Evolutionary conservation across 441 rosid genomes (phyloP).

Genomic region (Cnidoscolus chayamansa): DNA sequence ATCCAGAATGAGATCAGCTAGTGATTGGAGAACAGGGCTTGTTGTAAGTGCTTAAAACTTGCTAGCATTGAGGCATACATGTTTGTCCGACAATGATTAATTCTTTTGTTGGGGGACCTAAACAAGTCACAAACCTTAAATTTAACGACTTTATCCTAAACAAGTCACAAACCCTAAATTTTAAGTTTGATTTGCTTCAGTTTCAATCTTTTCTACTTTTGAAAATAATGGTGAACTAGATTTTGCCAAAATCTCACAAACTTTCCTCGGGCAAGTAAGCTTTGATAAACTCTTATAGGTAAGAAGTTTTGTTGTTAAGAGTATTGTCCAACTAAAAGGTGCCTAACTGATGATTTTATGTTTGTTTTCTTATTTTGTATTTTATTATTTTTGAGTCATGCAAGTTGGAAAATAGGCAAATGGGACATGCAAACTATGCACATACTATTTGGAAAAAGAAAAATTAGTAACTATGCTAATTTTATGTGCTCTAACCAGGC

Average conservation of each 20-base stretch:
- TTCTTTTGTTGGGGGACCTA: neutral
- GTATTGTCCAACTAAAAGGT: neutral
- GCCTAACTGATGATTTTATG: neutral
- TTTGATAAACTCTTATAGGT: neutral
- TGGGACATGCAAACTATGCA: neutral
- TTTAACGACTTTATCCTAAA: neutral
- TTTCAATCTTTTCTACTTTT: neutral
- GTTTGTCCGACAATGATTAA: slow-evolving; percentile 4
- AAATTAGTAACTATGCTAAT: neutral
- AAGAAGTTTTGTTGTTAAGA: neutral
- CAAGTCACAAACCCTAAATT: neutral
- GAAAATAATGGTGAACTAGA: neutral
- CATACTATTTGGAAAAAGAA: neutral
- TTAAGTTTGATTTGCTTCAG: neutral
- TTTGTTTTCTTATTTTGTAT: neutral
- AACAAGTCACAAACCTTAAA: neutral
- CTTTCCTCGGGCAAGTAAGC: neutral
- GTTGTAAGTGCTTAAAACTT: slow-evolving; percentile 58
- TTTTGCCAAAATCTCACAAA: neutral
- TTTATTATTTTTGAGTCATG: neutral
- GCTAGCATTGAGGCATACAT: slow-evolving; percentile 16
- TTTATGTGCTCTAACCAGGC: slow-evolving; percentile 45
- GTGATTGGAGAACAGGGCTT: slow-evolving; percentile 62
- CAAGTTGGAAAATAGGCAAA: neutral
- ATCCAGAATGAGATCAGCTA: slow-evolving; percentile 53